Conservation (phyloP, 805 yeast species). For the Naumovozyma baii region DNA sequence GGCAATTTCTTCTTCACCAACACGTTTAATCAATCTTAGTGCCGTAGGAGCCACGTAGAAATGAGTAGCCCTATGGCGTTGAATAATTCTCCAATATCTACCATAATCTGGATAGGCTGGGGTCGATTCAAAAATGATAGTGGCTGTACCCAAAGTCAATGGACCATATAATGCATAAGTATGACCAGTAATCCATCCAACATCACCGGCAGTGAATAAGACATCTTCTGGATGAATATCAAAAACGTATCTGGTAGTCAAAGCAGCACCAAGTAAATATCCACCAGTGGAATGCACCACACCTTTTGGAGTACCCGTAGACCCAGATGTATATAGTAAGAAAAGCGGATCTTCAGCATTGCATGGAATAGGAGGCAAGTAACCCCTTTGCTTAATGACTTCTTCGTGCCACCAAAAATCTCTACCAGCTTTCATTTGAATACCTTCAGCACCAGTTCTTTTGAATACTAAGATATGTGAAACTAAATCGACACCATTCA, state of each 20-base stretch:
- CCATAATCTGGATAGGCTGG: conserved; percentile 95
- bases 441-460: conserved; percentile 70
- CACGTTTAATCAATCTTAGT: conserved; percentile 77
- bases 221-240: conserved; percentile 85
- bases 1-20: conserved; percentile 76
- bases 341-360: conserved; percentile 91
- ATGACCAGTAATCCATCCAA: conserved; percentile 99
- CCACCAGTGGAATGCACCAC: conserved; percentile 94
- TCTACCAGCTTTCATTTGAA: conserved; percentile 68
- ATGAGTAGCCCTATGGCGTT: conserved; percentile 80
- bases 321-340: conserved; percentile 92
- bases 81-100: conserved; percentile 94
- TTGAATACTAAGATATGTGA: conserved; percentile 77
- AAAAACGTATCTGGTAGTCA: conserved; percentile 87
- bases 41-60: conserved; percentile 99
- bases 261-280: conserved; percentile 81
- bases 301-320: conserved; percentile 98
- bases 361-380: conserved; percentile 80
- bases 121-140: conserved; percentile 92
- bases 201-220: conserved; percentile 94
- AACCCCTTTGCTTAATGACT: conserved; percentile 67
- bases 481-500: conserved; percentile 61
- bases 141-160: conserved; percentile 74
- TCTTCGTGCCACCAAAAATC: conserved; percentile 97
- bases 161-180: conserved; percentile 95